Percentiles rank a stretch among this genome's conserved stretches.
Conservation (phyloP, 306 rosid genomes). For the Purshia tridentata region DNA sequence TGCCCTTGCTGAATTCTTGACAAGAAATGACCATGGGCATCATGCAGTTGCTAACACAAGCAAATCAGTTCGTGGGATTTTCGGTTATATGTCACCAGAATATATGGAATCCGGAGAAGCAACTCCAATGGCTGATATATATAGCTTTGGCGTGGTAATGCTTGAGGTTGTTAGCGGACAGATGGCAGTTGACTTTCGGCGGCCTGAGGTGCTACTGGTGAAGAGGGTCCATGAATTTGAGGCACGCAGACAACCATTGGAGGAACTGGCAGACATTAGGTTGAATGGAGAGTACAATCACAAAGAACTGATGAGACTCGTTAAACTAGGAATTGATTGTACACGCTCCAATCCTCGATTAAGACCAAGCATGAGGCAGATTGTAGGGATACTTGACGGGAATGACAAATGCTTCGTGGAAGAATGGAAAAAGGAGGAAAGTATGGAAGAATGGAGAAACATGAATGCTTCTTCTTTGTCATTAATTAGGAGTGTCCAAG, state of each 20-base stretch:
- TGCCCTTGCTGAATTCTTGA: constrained; percentile 89
- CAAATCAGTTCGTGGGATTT: constrained; percentile 71
- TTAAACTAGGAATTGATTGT: constrained; percentile 66
- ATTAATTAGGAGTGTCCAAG: constrained; percentile 74
- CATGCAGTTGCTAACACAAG: constrained; percentile 38
- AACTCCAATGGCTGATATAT: constrained; percentile 66
- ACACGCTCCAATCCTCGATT: constrained; percentile 54
- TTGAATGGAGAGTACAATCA: constrained; percentile 62
- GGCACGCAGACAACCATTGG: constrained; percentile 51
- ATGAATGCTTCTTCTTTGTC: constrained; percentile 59
- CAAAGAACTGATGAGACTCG: constrained; percentile 59
- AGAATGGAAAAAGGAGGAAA: constrained; percentile 41
- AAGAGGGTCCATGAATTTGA: constrained; percentile 65
- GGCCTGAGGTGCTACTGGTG: constrained; percentile 83
- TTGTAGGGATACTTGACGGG: constrained; percentile 77
- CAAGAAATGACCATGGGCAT: constrained; percentile 77
- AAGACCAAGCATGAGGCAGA: constrained; percentile 83
- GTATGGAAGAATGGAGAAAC: constrained; percentile 67
- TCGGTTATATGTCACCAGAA: constrained; percentile 93
- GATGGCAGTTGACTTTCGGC: constrained; percentile 83
- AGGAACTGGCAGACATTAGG: constrained; percentile 66
- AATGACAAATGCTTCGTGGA: constrained; percentile 49
- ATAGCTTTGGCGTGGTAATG: constrained; percentile 86
- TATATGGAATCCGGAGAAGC: constrained; percentile 75
- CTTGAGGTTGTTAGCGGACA: constrained; percentile 80